Evolutionary conservation across 352 stramenopile genomes (phyloP).

Genomic region (Phytopythium kandeliae): DNA sequence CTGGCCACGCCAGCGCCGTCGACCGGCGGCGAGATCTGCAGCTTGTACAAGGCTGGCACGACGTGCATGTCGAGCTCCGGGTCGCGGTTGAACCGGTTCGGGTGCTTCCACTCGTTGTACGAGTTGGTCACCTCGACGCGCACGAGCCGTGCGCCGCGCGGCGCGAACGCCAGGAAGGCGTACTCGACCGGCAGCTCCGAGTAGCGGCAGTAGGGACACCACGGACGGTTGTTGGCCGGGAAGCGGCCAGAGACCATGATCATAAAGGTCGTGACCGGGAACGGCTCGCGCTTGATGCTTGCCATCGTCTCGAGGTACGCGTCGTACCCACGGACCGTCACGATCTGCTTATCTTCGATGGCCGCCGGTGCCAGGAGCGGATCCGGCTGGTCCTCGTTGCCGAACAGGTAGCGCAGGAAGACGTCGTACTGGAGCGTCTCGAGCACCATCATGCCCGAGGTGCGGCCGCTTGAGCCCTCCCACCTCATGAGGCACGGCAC

Average conservation of each 20-base stretch:
- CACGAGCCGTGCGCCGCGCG: slow-evolving; percentile 43
- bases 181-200: slow-evolving; percentile 70
- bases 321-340: slow-evolving; percentile 26
- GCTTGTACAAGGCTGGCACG: slow-evolving; percentile 49
- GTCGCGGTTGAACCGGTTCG: slow-evolving; percentile 53
- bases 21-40: slow-evolving; percentile 8
- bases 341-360: slow-evolving; percentile 25
- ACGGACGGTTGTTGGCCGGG: slow-evolving; percentile 60
- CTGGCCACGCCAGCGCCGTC: neutral
- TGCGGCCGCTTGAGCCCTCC: slow-evolving; percentile 25
- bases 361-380: slow-evolving; percentile 14
- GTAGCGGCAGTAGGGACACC: slow-evolving; percentile 79
- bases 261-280: slow-evolving; percentile 39
- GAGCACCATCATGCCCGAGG: slow-evolving; percentile 30
- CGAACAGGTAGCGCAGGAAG: slow-evolving; percentile 46
- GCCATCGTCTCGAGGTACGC: slow-evolving; percentile 25
- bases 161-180: slow-evolving; percentile 64
- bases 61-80: slow-evolving; percentile 38
- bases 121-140: slow-evolving; percentile 57
- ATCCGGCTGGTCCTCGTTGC: slow-evolving; percentile 25
- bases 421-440: slow-evolving; percentile 28
- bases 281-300: slow-evolving; percentile 26
- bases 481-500: slow-evolving; percentile 39
- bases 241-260: slow-evolving; percentile 70
- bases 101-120: slow-evolving; percentile 59